Percentiles rank a stretch among this genome's conserved stretches.
phyloP scores from a whole-genome alignment of 495 filamentous ascomycete species.

The Jackrogersella multiformis region DNA sequence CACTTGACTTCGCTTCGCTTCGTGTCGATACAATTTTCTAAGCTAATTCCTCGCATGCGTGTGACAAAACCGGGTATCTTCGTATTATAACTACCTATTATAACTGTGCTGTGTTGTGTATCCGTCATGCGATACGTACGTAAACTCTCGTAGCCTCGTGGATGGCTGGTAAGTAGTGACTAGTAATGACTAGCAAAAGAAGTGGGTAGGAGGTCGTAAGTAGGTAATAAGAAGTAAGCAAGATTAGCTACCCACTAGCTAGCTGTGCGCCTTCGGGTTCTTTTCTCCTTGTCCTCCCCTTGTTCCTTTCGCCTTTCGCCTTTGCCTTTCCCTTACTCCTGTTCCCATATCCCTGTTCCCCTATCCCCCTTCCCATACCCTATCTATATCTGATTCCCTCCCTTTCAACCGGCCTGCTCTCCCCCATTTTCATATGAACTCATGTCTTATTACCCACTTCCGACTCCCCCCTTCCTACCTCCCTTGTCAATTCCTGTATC shows the following conservation, averaged over 20 bases:
- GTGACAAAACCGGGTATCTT: conserved; percentile 11
- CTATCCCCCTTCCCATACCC: not conserved
- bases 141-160: not conserved
- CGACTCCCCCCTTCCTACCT: not conserved
- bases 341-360: not conserved
- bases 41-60: not conserved
- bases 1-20: no score
- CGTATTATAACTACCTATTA: conserved; percentile 6
- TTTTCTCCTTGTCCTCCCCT: no score
- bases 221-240: no score
- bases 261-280: no score
- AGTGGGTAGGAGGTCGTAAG: no score
- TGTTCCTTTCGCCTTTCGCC: no score
- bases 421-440: not conserved
- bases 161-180: not conserved
- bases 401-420: not conserved
- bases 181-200: no score
- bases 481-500: not conserved
- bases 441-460: not conserved
- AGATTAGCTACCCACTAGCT: no score
- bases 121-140: no score
- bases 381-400: no score
- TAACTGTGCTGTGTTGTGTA: no score
- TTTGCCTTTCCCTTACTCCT: not conserved
- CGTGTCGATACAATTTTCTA: no score